Conservation (phyloP, 2,329 filamentous ascomycete species). For the Neofusicoccum parvum region DNA sequence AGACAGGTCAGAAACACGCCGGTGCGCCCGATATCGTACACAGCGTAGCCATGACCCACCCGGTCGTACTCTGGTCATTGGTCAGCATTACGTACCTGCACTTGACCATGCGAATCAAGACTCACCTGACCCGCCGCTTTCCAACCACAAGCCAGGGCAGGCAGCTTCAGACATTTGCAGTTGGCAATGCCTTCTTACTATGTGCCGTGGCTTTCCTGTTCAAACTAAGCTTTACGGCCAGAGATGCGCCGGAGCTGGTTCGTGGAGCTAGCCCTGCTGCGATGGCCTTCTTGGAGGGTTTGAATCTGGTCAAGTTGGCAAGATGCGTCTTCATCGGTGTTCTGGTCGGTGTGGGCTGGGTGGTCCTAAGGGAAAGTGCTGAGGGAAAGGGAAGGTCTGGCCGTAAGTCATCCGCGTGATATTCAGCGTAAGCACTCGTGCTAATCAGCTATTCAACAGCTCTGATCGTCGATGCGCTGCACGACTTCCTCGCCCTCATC, state of each 20-base stretch:
- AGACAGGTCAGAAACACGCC: slow-evolving; percentile 94
- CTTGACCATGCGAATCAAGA: slow-evolving; percentile 44
- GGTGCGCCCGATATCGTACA: slow-evolving; percentile 87
- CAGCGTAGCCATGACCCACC: slow-evolving; percentile 65
- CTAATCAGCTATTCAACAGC: not conserved
- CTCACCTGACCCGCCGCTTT: slow-evolving; percentile 27
- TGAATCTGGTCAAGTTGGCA: slow-evolving; percentile 39
- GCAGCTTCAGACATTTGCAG: slow-evolving; percentile 14
- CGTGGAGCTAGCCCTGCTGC: slow-evolving; percentile 42
- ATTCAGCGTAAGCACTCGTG: too few species aligned
- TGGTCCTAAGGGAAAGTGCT: slow-evolving; percentile 23
- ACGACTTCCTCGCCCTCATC: slow-evolving; percentile 75
- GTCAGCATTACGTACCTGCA: slow-evolving; percentile 68
- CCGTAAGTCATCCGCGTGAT: not conserved
- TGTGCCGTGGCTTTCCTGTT: slow-evolving; percentile 70
- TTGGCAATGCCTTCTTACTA: slow-evolving; percentile 37
- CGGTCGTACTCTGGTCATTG: slow-evolving; percentile 71
- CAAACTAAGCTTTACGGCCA: slow-evolving; percentile 84
- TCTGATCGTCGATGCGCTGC: slow-evolving; percentile 33
- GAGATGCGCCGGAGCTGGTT: slow-evolving; percentile 81
- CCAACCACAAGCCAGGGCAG: not conserved
- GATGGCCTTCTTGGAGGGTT: slow-evolving; percentile 50
- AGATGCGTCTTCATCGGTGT: slow-evolving; percentile 36
- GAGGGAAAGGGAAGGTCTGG: slow-evolving; percentile 9
- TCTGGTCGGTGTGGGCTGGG: slow-evolving; percentile 26